These are phyloP conservation scores for Cordyceps tenuipes DNA, from an alignment of 2,329 filamentous ascomycete species.

Conservation along the genomic window DNA sequence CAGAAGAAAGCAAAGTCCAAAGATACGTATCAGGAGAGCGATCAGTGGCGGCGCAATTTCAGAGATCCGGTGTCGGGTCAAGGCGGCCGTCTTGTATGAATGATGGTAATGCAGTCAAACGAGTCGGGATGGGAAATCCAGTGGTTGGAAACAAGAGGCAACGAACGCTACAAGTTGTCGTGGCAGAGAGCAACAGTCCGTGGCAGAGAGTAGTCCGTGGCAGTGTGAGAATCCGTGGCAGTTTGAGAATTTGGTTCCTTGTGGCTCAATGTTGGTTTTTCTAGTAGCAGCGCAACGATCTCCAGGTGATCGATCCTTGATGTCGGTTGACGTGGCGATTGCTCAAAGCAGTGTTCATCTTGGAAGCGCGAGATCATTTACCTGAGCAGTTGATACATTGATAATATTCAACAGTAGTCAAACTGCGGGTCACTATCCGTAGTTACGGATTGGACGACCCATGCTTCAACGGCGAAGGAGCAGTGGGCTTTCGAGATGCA, in stretches of 20 bases:
- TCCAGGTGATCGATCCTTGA: not conserved
- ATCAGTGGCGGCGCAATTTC: not conserved
- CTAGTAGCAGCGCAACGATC: not conserved
- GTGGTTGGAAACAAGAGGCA: not conserved
- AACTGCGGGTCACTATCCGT: conserved; percentile 5
- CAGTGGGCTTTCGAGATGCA: not conserved
- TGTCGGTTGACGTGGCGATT: not conserved
- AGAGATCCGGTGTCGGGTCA: not conserved
- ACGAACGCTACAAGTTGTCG: not conserved
- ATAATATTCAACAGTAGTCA: conserved; percentile 10
- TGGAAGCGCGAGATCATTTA: not conserved
- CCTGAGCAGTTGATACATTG: conserved; percentile 9
- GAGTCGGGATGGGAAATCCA: not conserved
- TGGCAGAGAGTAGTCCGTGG: not conserved
- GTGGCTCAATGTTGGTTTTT: not conserved
- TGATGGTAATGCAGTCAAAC: not conserved
- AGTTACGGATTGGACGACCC: not conserved
- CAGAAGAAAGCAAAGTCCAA: not conserved
- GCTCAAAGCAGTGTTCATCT: not conserved
- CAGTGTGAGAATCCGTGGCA: not conserved
- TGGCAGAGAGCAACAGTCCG: not conserved
- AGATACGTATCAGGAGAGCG: not conserved
- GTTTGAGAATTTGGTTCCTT: not conserved
- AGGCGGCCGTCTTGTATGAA: not conserved
- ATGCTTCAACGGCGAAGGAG: not conserved